Percentiles rank a stretch among this genome's conserved stretches.
Evolutionary conservation across 108 stramenopile genomes (phyloP).

Genomic region (Cyclostephanos invisitatus): DNA sequence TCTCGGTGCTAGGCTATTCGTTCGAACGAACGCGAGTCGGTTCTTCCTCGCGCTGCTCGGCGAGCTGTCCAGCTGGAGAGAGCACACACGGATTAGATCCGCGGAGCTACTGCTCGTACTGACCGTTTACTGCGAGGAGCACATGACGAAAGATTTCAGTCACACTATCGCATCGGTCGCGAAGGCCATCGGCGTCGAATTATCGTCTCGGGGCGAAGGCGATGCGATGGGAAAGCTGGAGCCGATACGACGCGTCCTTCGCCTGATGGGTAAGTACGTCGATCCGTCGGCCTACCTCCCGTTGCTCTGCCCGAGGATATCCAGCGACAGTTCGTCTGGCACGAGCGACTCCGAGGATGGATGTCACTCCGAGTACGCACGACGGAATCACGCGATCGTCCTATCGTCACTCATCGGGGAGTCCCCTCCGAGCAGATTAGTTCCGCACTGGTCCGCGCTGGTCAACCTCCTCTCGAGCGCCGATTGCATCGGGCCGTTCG

Average conservation of each 20-base stretch:
- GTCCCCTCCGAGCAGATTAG: constrained; percentile 24
- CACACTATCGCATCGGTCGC: constrained; percentile 28
- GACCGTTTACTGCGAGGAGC: constrained; percentile 62
- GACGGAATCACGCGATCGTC: constrained; percentile 21
- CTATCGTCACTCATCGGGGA: constrained; percentile 35
- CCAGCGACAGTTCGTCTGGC: constrained; percentile 31
- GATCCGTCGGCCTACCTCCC: constrained; percentile 35
- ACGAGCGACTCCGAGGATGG: constrained; percentile 41
- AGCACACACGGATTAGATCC: constrained; percentile 39
- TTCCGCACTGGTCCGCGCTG: constrained; percentile 33
- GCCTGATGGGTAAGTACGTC: constrained; percentile 46
- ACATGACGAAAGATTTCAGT: constrained; percentile 58
- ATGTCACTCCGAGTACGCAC: constrained; percentile 23
- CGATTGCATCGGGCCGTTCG: constrained; percentile 40
- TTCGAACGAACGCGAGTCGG: constrained; percentile 63
- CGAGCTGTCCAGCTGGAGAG: constrained; percentile 69
- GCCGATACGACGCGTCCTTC: constrained; percentile 29
- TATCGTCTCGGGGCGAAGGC: neutral
- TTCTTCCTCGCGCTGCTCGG: constrained; percentile 67
- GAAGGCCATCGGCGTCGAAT: constrained; percentile 42
- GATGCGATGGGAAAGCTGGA: constrained; percentile 8
- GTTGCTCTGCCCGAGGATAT: constrained; percentile 30
- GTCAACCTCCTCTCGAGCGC: constrained; percentile 17
- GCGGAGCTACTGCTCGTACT: constrained; percentile 48
- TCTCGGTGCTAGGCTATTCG: constrained; percentile 72